phyloP scores from a whole-genome alignment of 768 basidiomycete species.

The Pleurotus cornucopiae region DNA sequence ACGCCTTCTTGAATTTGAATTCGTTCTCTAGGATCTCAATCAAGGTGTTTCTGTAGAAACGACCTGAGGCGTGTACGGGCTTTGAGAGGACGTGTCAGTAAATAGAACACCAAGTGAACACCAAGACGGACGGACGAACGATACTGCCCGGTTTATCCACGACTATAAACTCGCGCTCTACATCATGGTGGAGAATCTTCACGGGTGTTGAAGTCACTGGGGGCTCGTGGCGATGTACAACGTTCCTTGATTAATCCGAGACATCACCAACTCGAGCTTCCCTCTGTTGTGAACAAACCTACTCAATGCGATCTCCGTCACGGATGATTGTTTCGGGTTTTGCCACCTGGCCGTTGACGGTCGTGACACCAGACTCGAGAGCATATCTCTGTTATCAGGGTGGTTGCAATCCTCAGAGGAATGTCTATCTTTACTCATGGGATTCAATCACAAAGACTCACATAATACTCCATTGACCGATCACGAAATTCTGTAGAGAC shows the following conservation, averaged over 20 bases:
- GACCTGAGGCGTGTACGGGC: conserved; percentile 91
- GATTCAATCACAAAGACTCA: conserved; percentile 37
- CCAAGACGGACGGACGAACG: conserved; percentile 48
- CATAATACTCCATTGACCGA: conserved; percentile 93
- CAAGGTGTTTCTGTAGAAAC: conserved; percentile 86
- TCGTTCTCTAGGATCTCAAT: conserved; percentile 83
- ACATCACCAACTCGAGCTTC: background rate
- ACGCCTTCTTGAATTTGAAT: conserved; percentile 75
- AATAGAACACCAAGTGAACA: conserved; percentile 8
- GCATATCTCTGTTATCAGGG: conserved; percentile 40
- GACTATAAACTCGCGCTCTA: conserved; percentile 78
- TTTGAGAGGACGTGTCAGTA: conserved; percentile 23
- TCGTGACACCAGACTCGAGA: conserved; percentile 91
- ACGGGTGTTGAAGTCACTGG: conserved; percentile 85
- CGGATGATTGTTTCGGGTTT: conserved; percentile 71
- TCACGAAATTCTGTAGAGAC: conserved; percentile 94
- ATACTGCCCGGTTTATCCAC: conserved; percentile 97
- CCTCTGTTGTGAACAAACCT: conserved; percentile 23
- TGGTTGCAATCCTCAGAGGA: conserved; percentile 2
- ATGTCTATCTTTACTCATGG: background rate
- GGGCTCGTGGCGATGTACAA: conserved; percentile 96
- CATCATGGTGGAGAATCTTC: conserved; percentile 73
- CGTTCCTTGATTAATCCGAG: conserved; percentile 52
- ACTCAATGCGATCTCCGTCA: conserved; percentile 92
- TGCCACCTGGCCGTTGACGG: conserved; percentile 88